phyloP scores from a whole-genome alignment of 352 stramenopile genomes.

The Globisporangium radiosum region DNA sequence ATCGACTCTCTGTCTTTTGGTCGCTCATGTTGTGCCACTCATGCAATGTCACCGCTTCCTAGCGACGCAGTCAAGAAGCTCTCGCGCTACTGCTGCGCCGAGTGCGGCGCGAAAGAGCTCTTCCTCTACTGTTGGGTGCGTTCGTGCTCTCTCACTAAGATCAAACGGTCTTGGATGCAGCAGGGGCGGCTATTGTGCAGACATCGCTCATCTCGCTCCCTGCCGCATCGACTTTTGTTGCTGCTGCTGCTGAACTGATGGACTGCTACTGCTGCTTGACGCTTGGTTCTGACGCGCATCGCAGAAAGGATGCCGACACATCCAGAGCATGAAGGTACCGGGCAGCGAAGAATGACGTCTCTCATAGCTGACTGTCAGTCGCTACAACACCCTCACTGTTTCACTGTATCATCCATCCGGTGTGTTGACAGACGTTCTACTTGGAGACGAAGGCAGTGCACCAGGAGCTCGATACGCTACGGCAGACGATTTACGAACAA shows the following conservation, averaged over 20 bases:
- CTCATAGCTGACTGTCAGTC: too few relatives aligned
- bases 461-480: conserved; percentile 51
- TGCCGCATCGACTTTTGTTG: background rate
- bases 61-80: conserved; percentile 36
- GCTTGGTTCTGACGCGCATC: too few relatives aligned
- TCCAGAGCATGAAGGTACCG: conserved; percentile 61
- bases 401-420: background rate
- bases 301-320: conserved; percentile 66
- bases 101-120: too few relatives aligned
- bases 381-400: background rate
- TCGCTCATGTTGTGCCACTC: background rate
- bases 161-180: too few relatives aligned
- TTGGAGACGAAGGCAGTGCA: conserved; percentile 39
- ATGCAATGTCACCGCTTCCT: conserved; percentile 7
- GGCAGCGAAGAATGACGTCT: background rate
- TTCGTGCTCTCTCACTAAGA: background rate
- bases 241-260: too few relatives aligned
- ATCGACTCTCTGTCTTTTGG: too few relatives aligned
- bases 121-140: too few relatives aligned
- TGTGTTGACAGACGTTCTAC: conserved; percentile 39
- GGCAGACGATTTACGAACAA: conserved; percentile 55
- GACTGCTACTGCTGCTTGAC: too few relatives aligned
- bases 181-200: background rate
- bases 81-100: conserved; percentile 13
- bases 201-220: background rate